Conservation (phyloP, 1,284 basidiomycete genomes). For the Ustilago lituana region DNA sequence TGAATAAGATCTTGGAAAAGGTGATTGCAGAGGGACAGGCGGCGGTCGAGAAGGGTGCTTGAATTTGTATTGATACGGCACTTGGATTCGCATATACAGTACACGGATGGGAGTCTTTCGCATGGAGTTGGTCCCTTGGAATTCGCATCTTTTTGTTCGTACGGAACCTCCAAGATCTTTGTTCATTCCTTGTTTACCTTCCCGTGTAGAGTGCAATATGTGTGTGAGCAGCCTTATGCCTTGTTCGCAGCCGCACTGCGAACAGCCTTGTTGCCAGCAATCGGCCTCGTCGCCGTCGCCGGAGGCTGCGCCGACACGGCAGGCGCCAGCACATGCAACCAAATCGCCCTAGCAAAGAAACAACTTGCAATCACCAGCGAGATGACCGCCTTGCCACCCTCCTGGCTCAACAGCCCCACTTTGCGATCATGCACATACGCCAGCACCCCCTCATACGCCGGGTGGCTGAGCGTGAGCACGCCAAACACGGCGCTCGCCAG, state of each 20-base stretch:
- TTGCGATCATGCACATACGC: slow-evolving; percentile 10
- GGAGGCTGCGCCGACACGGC: background rate
- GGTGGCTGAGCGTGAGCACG: slow-evolving; percentile 43
- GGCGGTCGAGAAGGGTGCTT: slow-evolving; percentile 3
- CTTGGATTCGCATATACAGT: too few relatives aligned
- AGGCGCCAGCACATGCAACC: slow-evolving; percentile 39
- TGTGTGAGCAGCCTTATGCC: background rate
- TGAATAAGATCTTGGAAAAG: slow-evolving; percentile 46
- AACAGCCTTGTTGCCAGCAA: slow-evolving; percentile 23
- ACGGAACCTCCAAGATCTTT: too few relatives aligned
- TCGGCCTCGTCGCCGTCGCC: slow-evolving; percentile 6
- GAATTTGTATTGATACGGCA: too few relatives aligned
- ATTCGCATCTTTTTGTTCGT: too few relatives aligned
- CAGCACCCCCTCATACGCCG: slow-evolving; percentile 20
- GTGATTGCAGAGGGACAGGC: slow-evolving; percentile 21
- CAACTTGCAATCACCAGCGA: slow-evolving; percentile 49
- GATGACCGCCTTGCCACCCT: slow-evolving; percentile 47
- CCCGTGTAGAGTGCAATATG: too few relatives aligned
- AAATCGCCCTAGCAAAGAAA: slow-evolving; percentile 46
- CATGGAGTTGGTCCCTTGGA: too few relatives aligned
- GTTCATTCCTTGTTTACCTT: too few relatives aligned
- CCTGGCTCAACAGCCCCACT: slow-evolving; percentile 24
- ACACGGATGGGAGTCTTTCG: too few relatives aligned
- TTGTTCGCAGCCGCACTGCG: slow-evolving; percentile 19
- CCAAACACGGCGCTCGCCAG: slow-evolving; percentile 44